phyloP scores from a whole-genome alignment of 176 grass and related monocot species.

The Triticum dicoccoides region DNA sequence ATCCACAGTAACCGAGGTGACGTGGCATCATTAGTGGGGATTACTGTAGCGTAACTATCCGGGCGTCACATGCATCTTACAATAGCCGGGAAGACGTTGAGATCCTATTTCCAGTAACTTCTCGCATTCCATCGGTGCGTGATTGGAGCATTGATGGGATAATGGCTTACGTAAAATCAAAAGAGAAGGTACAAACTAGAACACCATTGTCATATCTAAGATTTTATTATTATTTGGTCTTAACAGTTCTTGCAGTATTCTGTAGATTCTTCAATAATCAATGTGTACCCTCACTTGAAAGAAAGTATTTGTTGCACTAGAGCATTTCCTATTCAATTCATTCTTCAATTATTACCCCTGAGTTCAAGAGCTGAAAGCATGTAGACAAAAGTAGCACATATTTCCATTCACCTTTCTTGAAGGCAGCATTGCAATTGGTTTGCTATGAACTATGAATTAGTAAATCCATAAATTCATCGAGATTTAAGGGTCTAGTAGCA shows the following conservation, averaged over 20 bases:
- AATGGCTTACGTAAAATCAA: constrained; percentile 15
- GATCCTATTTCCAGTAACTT: constrained; percentile 35
- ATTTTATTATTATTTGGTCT: background rate
- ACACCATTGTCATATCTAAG: background rate
- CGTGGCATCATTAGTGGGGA: too few relatives aligned
- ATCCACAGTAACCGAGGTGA: too few relatives aligned
- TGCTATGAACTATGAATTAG: background rate
- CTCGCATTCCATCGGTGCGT: constrained; percentile 9
- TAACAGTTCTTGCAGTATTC: background rate
- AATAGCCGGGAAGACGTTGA: constrained; percentile 27
- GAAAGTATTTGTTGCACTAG: background rate
- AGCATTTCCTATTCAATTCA: background rate
- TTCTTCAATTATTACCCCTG: background rate
- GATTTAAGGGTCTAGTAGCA: background rate
- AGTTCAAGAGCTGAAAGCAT: background rate
- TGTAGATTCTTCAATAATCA: background rate
- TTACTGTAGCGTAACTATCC: too few relatives aligned
- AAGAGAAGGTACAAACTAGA: constrained; percentile 10
- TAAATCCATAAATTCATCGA: background rate
- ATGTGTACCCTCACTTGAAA: background rate
- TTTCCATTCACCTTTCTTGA: background rate
- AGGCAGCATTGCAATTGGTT: background rate
- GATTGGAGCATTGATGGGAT: constrained; percentile 47
- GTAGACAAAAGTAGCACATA: background rate
- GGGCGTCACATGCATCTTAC: constrained; percentile 4